Evolutionary conservation across 2,329 filamentous ascomycete genomes (phyloP).

Genomic region (Aspergillus udagawae): DNA sequence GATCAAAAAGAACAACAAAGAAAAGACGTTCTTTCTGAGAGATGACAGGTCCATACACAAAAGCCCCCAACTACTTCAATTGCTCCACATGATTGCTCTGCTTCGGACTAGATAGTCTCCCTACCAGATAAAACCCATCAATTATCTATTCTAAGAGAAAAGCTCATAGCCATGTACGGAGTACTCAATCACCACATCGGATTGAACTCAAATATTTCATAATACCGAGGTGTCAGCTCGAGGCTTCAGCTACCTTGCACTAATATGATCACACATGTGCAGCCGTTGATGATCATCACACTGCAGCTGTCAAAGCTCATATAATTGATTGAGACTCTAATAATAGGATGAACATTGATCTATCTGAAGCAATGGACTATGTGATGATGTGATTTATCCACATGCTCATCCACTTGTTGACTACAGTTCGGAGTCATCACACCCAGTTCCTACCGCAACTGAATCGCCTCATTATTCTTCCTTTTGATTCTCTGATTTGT

Average conservation of each 20-base stretch:
- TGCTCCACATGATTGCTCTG: too few species aligned
- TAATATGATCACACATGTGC: neutral
- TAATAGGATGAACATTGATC: neutral
- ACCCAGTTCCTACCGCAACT: neutral
- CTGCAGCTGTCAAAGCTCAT: neutral
- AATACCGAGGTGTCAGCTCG: neutral
- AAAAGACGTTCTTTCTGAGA: too few species aligned
- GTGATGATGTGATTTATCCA: slow-evolving; percentile 16
- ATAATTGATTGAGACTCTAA: neutral
- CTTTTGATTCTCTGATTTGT: neutral
- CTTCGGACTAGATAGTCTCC: too few species aligned
- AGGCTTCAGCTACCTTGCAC: neutral
- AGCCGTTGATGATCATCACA: neutral
- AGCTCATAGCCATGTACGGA: too few species aligned
- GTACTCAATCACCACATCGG: too few species aligned
- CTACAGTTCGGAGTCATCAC: neutral
- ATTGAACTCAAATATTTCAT: neutral
- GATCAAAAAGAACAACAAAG: neutral
- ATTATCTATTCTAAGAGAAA: too few species aligned
- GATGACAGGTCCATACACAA: neutral
- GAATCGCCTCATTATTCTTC: neutral
- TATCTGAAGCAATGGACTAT: slow-evolving; percentile 10
- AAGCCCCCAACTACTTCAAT: neutral
- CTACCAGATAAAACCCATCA: too few species aligned
- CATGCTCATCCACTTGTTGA: neutral